These are phyloP conservation scores for Neurospora africana DNA, from an alignment of 495 filamentous ascomycete genomes.

Conservation along the genomic window DNA sequence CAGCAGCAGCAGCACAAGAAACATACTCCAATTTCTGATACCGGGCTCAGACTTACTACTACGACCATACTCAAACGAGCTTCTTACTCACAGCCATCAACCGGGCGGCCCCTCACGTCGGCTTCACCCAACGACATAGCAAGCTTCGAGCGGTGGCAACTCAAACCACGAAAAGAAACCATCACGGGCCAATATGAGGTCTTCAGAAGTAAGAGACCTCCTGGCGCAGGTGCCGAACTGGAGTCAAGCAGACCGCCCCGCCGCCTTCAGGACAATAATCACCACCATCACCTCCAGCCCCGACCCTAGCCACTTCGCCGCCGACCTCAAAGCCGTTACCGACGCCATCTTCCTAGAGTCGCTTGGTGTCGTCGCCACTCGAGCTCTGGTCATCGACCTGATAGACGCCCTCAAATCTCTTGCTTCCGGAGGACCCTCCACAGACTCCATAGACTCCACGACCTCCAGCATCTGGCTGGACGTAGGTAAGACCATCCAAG, in stretches of 20 bases:
- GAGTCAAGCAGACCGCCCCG: constrained; percentile 39
- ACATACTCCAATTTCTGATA: background rate
- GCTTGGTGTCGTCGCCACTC: constrained; percentile 64
- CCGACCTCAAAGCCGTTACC: constrained; percentile 59
- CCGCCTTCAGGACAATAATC: constrained; percentile 59
- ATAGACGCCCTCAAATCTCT: constrained; percentile 49
- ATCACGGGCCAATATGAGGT: constrained; percentile 8
- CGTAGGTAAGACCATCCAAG: constrained; percentile 58
- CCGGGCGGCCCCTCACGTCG: background rate
- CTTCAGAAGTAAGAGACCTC: constrained; percentile 35
- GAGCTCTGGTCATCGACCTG: constrained; percentile 59
- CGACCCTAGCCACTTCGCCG: constrained; percentile 41
- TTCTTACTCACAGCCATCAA: background rate
- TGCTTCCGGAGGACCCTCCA: background rate
- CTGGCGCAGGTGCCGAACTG: constrained; percentile 39
- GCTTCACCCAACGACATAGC: background rate
- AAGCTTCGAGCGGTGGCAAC: background rate
- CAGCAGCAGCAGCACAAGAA: background rate
- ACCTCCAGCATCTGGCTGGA: constrained; percentile 50
- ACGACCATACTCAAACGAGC: background rate
- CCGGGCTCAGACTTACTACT: background rate
- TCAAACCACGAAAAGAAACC: background rate
- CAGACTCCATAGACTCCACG: background rate
- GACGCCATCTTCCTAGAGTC: constrained; percentile 56
- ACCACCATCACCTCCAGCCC: constrained; percentile 47